A percentile compares a stretch with the other conserved stretches of the same genome.
phyloP scores from a whole-genome alignment of 169 alveolate species.

The Theileria equi region DNA sequence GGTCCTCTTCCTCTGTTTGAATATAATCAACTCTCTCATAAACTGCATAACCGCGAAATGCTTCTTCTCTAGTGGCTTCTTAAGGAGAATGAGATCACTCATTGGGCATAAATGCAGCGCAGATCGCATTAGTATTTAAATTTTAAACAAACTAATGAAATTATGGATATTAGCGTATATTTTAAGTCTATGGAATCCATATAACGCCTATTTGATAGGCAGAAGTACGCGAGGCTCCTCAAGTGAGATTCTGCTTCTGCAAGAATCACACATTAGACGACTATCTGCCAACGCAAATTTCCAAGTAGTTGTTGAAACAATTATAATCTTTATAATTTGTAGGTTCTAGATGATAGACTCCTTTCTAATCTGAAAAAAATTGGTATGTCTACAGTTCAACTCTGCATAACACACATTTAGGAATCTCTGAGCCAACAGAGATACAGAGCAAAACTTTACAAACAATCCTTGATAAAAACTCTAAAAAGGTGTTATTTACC shows the following conservation, averaged over 20 bases:
- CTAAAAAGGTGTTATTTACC: conserved; percentile 30
- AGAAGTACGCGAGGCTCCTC: background rate
- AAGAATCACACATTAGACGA: too few species aligned
- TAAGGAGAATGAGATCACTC: conserved; percentile 49
- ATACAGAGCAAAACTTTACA: conserved; percentile 21
- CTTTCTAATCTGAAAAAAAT: conserved; percentile 8
- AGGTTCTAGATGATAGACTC: background rate
- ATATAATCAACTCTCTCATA: conserved; percentile 43
- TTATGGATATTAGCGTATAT: background rate
- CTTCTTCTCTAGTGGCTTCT: conserved; percentile 44
- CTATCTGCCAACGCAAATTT: background rate
- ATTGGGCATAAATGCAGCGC: conserved; percentile 69
- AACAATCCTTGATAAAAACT: conserved; percentile 10
- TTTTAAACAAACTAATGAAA: background rate
- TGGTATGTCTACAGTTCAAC: background rate
- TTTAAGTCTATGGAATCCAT: background rate
- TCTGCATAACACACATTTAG: background rate
- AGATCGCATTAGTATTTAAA: conserved; percentile 61
- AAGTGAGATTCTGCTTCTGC: too few species aligned
- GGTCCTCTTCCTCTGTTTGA: conserved; percentile 51
- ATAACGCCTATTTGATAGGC: background rate
- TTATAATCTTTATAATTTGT: background rate
- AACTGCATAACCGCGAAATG: conserved; percentile 45
- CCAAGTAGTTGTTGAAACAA: conserved; percentile 1
- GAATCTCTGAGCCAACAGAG: conserved; percentile 2